phyloP scores from a whole-genome alignment of 257 asterid species.

The Jasminum sambac region DNA sequence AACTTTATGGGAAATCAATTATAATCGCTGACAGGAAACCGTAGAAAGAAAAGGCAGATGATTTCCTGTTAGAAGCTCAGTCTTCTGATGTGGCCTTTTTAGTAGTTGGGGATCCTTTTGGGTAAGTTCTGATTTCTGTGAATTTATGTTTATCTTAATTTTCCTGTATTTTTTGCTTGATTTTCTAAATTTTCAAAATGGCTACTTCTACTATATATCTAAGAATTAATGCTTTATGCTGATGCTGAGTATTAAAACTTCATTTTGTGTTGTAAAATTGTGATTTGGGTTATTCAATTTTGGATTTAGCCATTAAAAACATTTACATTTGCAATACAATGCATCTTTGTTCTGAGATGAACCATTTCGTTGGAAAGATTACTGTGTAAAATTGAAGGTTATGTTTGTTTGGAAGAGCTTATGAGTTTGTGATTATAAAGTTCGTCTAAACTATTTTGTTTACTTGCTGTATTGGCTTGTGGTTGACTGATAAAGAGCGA shows the following conservation, averaged over 20 bases:
- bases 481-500: slow-evolving; percentile 55
- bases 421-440: slow-evolving; percentile 12
- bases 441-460: neutral
- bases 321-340: neutral
- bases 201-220: neutral
- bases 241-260: neutral
- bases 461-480: slow-evolving; percentile 14
- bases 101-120: slow-evolving; percentile 97
- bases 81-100: slow-evolving; percentile 77
- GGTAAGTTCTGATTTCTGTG: slow-evolving; percentile 37
- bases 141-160: neutral
- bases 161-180: neutral
- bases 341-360: neutral
- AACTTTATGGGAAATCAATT: slow-evolving; percentile 67
- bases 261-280: neutral
- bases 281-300: neutral
- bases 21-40: slow-evolving; percentile 75
- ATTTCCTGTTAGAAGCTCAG: slow-evolving; percentile 69
- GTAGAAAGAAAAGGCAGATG: slow-evolving; percentile 90
- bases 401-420: slow-evolving; percentile 1
- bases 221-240: neutral
- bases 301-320: neutral
- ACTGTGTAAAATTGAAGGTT: neutral
- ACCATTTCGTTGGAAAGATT: neutral
- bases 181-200: slow-evolving; percentile 3